Evolutionary conservation across 768 basidiomycete species (phyloP).

Genomic region (Tulasnella sp.): DNA sequence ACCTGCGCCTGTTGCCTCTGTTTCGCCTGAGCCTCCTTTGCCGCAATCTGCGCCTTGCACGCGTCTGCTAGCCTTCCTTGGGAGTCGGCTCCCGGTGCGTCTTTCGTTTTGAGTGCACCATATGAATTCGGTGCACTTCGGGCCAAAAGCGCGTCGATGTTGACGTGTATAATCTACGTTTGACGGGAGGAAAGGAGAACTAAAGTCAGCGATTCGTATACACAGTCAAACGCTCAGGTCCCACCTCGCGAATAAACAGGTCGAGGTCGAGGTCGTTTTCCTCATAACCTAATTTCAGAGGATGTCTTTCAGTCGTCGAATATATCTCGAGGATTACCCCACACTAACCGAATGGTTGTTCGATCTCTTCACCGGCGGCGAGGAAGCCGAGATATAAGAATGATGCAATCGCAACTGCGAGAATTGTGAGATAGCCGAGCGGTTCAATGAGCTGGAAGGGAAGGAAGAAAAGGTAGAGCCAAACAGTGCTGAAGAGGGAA

Average conservation of each 20-base stretch:
- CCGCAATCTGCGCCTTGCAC: not conserved
- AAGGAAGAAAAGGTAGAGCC: slow-evolving; percentile 64
- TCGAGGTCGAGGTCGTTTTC: slow-evolving; percentile 63
- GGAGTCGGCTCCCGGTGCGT: not conserved
- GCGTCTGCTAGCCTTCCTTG: not conserved
- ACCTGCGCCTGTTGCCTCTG: not conserved
- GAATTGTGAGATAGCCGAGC: slow-evolving; percentile 54
- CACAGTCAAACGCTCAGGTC: too few relatives aligned
- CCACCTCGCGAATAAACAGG: slow-evolving; percentile 16
- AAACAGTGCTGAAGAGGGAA: slow-evolving; percentile 37
- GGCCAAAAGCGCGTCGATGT: slow-evolving; percentile 41
- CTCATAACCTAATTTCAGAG: slow-evolving; percentile 39
- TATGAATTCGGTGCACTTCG: slow-evolving; percentile 38
- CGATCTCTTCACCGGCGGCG: slow-evolving; percentile 37
- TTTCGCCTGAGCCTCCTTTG: not conserved
- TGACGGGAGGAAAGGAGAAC: slow-evolving; percentile 37
- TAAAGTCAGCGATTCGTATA: not conserved
- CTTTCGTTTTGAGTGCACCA: not conserved
- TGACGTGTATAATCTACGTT: slow-evolving; percentile 41
- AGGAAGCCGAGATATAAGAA: slow-evolving; percentile 71
- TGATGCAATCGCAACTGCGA: slow-evolving; percentile 50
- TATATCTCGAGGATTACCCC: slow-evolving; percentile 11
- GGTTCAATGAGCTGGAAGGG: slow-evolving; percentile 60
- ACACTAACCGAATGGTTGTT: slow-evolving; percentile 20
- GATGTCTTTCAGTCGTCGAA: slow-evolving; percentile 52